Evolutionary conservation across 768 basidiomycete genomes (phyloP).

Genomic region (Lactifluus pinguis): DNA sequence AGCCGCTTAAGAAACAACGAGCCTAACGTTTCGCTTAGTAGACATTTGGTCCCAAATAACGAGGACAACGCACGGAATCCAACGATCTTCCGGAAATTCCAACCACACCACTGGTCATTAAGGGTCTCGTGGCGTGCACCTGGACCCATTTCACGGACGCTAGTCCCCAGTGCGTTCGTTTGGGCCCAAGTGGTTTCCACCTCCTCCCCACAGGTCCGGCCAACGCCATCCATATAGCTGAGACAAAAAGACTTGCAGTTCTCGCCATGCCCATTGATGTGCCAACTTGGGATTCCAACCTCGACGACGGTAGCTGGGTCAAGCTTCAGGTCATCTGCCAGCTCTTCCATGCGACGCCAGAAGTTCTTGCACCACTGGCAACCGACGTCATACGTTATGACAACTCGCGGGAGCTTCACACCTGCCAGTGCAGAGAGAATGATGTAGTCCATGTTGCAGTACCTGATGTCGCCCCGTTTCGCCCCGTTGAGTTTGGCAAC

Average conservation of each 20-base stretch:
- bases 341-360: not conserved
- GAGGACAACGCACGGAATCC: not conserved
- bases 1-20: not conserved
- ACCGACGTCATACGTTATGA: not conserved
- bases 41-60: not conserved
- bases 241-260: no score
- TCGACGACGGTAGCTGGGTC: not conserved
- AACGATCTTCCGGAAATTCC: constrained; percentile 14
- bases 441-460: not conserved
- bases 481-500: not conserved
- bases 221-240: not conserved
- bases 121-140: constrained; percentile 13
- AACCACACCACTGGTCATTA: constrained; percentile 7
- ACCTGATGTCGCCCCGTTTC: not conserved
- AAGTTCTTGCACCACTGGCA: constrained; percentile 4
- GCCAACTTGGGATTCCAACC: not conserved
- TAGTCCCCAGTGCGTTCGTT: constrained; percentile 3
- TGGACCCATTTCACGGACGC: constrained; percentile 15
- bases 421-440: not conserved
- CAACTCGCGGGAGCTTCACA: not conserved
- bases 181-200: constrained; percentile 19
- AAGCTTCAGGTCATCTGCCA: not conserved
- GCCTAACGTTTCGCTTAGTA: not conserved
- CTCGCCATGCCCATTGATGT: no score
- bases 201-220: constrained; percentile 19